Conservation (phyloP, 2,329 filamentous ascomycete genomes). For the Monilinia aucupariae region DNA sequence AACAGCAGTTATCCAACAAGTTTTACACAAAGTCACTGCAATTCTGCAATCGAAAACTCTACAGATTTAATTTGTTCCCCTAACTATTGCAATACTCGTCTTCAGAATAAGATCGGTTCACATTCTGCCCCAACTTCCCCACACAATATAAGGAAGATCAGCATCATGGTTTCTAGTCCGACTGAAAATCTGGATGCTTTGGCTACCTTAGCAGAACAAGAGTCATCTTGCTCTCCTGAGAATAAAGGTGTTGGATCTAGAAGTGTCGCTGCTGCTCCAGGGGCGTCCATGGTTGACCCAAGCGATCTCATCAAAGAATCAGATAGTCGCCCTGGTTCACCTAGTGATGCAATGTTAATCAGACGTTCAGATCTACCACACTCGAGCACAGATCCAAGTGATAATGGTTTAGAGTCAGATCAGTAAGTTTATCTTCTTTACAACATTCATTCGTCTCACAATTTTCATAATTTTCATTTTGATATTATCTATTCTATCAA, state of each 20-base stretch:
- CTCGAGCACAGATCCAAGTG: conserved; percentile 26
- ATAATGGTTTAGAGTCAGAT: conserved; percentile 16
- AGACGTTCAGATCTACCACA: conserved; percentile 27
- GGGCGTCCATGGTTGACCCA: neutral
- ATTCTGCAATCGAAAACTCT: neutral
- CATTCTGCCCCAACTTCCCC: conserved; percentile 13
- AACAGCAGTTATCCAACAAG: conserved; percentile 20
- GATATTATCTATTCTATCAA: neutral
- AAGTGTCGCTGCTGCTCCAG: conserved; percentile 4
- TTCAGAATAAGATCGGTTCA: neutral
- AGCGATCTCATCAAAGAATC: neutral
- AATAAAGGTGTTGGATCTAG: conserved; percentile 6
- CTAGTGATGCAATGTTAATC: conserved; percentile 35
- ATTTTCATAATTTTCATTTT: neutral
- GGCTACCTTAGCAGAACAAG: conserved; percentile 28
- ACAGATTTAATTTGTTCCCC: conserved; percentile 1
- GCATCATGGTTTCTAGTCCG: conserved; percentile 22
- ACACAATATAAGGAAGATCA: neutral
- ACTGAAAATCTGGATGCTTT: conserved; percentile 28
- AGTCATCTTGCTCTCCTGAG: conserved; percentile 8
- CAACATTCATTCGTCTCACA: neutral
- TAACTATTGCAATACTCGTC: neutral
- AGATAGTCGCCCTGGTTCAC: conserved; percentile 25
- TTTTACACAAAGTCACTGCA: neutral
- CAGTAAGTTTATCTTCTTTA: conserved; percentile 22